A percentile compares a stretch with the other conserved stretches of the same genome.
Evolutionary conservation across 768 basidiomycete genomes (phyloP).

Genomic region (Tubosaeta brunneosetosa): DNA sequence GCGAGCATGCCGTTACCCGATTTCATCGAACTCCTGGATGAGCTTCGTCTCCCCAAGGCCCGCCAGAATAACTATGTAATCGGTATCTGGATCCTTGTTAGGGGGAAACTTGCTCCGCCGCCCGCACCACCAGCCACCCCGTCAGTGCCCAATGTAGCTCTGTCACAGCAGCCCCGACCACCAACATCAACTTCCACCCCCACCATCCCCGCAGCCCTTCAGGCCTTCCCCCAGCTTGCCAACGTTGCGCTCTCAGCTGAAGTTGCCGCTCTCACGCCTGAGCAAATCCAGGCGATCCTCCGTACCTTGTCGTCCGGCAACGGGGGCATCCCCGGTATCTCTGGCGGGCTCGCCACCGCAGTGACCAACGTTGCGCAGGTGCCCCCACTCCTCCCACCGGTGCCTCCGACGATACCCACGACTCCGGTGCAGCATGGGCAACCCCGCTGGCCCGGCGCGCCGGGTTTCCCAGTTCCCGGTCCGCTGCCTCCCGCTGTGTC

Average conservation of each 20-base stretch:
- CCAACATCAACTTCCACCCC: conserved; percentile 13
- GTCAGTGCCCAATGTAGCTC: conserved; percentile 3
- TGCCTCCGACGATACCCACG: conserved; percentile 8
- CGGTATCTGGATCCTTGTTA: conserved; percentile 81
- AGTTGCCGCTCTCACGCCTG: conserved; percentile 69
- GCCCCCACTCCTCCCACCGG: conserved; percentile 16
- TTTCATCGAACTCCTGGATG: conserved; percentile 78
- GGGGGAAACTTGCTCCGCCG: conserved; percentile 64
- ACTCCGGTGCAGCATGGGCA: conserved; percentile 6
- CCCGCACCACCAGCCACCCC: conserved; percentile 23
- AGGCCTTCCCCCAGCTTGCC: conserved; percentile 35
- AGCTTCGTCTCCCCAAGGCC: conserved; percentile 60
- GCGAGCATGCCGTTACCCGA: conserved; percentile 70
- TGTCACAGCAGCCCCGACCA: conserved; percentile 14
- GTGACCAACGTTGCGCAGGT: conserved; percentile 20
- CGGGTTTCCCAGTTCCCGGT: conserved; percentile 18
- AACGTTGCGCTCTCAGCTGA: conserved; percentile 60
- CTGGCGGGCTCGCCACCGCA: conserved; percentile 26
- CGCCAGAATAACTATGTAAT: conserved; percentile 66
- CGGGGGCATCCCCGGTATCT: conserved; percentile 29
- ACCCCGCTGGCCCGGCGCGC: conserved; percentile 20
- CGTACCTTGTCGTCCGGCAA: conserved; percentile 47
- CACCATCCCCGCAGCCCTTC: conserved; percentile 22
- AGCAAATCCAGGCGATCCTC: conserved; percentile 68
- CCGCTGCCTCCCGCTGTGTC: conserved; percentile 5